Base-by-base conservation (phyloP, 2,329 filamentous ascomycete genomes). In the Phoma sp. region DNA sequence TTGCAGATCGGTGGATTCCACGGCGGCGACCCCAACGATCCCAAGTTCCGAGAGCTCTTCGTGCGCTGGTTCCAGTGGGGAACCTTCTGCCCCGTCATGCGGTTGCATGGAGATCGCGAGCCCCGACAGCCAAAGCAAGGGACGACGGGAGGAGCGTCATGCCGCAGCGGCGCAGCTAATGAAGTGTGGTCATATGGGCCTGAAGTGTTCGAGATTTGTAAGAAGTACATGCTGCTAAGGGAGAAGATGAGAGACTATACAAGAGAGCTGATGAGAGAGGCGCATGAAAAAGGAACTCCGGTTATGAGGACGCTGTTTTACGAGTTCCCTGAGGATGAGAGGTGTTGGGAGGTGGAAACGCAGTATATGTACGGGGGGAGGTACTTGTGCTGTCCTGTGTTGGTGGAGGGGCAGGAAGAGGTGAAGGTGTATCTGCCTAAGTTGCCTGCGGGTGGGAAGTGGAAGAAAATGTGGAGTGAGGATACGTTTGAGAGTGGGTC, bases 21-120 rank as follows among this genome's bases (percentile, higher is more conserved):
- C 62, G 86, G 86, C 4, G 86, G 86, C 0, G 78, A 86, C 55
- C 83, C 85, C 0, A 68, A 76, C 1, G 80, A 86, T 41, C 71
- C 75, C 1, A 75, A 63, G 0, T 89, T 89, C 70, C 77, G 84
- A 7, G 86, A 89, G 64, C 72, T 89, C 0, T 84, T 89, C 53
- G 81, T 85, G 1, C 75, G 87, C 2, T 89, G 86, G 87, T 89
- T 89, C 68, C 86, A 89, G 62, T 89, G 86, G 85, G 86, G 83
- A 0, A 75, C 85, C 0, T 89, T 86, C 64, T 87, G 85, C 52
- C 86, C 86, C 0, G 86, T 89, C 1, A 86, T 89, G 81, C 75
- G 87, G 2, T 76, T 89, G 0, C 86, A 89, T 60, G 87, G 87
- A 5, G 84, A 88, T 64, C 79, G 86, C 0, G 84, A 87, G 66